Conservation (phyloP, 208 protist genomes). For the Acanthamoeba lenticulata region DNA sequence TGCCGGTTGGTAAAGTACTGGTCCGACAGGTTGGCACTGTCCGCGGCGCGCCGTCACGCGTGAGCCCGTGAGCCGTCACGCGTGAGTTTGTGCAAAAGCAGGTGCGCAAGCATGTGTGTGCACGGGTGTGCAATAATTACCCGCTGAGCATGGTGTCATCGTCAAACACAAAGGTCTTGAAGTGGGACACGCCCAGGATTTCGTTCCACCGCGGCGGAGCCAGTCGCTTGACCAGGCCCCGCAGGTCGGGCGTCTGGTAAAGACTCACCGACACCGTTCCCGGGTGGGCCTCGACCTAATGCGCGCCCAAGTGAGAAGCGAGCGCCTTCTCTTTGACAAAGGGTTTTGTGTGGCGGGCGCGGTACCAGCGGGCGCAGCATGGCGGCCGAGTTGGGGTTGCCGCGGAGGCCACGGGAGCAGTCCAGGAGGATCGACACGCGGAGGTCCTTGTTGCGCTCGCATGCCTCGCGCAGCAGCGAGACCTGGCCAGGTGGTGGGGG, state of each 20-base stretch:
- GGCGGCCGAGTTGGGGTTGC: background rate
- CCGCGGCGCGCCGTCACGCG: background rate
- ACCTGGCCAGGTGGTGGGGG: too few species aligned
- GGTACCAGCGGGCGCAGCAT: background rate
- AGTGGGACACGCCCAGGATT: constrained; percentile 93
- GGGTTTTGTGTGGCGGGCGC: too few species aligned
- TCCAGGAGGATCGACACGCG: background rate
- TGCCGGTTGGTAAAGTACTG: constrained; percentile 95
- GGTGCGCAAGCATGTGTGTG: too few species aligned
- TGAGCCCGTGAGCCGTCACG: too few species aligned
- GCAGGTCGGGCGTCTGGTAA: constrained; percentile 69
- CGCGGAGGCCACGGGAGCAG: background rate
- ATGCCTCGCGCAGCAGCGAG: background rate
- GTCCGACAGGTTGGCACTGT: constrained; percentile 92
- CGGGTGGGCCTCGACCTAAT: background rate
- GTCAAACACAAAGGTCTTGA: constrained; percentile 95
- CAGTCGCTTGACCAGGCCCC: constrained; percentile 15
- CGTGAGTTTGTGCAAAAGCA: too few species aligned
- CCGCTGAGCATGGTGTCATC: constrained; percentile 92
- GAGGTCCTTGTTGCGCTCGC: background rate
- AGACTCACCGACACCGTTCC: constrained; percentile 13
- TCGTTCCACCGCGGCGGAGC: constrained; percentile 78
- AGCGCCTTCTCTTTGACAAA: background rate
- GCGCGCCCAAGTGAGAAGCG: too few species aligned
- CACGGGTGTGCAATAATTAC: constrained; percentile 43